Percentiles rank a stretch among this genome's conserved stretches.
These are phyloP conservation scores for Aspergillus steynii DNA, from an alignment of 495 filamentous ascomycete genomes.

Conservation along the genomic window DNA sequence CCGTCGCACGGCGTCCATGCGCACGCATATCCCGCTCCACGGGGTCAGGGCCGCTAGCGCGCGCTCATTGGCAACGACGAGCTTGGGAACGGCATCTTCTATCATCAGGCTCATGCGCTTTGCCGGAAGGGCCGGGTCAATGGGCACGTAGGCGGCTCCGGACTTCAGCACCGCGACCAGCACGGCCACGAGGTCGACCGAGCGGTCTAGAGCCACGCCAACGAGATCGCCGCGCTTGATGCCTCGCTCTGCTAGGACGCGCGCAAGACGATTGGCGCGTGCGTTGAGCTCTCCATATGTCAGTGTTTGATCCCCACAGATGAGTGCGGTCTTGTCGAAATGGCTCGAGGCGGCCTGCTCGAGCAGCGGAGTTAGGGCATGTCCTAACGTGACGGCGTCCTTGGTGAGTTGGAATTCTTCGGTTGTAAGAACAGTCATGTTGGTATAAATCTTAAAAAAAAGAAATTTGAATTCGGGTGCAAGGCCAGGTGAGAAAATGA, in stretches of 20 bases:
- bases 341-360: background rate
- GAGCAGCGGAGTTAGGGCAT: background rate
- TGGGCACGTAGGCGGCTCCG: background rate
- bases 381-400: too few species aligned
- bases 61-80: background rate
- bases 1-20: background rate
- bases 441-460: too few species aligned
- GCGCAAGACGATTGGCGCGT: background rate
- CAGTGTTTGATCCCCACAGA: background rate
- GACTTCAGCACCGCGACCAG: background rate
- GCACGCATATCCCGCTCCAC: too few species aligned
- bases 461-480: too few species aligned
- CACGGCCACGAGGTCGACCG: background rate
- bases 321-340: background rate
- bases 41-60: too few species aligned
- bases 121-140: background rate
- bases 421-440: too few species aligned
- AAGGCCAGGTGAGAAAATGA: too few species aligned
- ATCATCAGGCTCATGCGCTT: background rate
- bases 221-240: background rate
- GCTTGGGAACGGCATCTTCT: background rate
- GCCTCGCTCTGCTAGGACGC: background rate
- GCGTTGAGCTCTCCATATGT: background rate
- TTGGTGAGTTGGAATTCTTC: too few species aligned
- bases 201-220: background rate